Conservation (phyloP, 2,329 filamentous ascomycete species). For the Bertia moriformis region DNA sequence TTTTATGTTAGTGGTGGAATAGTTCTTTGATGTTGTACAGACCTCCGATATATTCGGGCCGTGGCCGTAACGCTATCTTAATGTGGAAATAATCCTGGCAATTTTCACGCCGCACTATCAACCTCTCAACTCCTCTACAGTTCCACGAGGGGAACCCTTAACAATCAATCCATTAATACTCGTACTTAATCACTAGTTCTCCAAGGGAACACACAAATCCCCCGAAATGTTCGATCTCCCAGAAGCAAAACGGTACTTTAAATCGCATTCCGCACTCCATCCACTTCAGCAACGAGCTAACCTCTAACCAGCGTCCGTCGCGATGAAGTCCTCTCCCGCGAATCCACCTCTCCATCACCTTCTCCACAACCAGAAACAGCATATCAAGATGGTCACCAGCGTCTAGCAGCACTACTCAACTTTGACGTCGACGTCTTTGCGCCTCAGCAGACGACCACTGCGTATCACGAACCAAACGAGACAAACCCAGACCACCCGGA, state of each 20-base stretch:
- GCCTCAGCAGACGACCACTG: background rate
- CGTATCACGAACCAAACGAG: slow-evolving; percentile 1
- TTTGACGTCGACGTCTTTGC: slow-evolving; percentile 12
- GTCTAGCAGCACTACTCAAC: slow-evolving; percentile 15
- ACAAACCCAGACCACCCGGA: slow-evolving; percentile 7
- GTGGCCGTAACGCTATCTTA: background rate
- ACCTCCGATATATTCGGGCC: background rate
- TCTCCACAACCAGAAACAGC: slow-evolving; percentile 13
- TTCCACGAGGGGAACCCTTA: background rate
- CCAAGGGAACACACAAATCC: background rate
- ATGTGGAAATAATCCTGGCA: background rate
- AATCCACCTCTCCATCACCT: slow-evolving; percentile 10
- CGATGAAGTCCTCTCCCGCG: slow-evolving; percentile 14
- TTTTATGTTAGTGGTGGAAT: too few species aligned
- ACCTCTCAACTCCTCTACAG: background rate
- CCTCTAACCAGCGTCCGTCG: slow-evolving; percentile 15
- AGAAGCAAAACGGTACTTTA: slow-evolving; percentile 16
- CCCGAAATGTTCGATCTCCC: slow-evolving; percentile 19
- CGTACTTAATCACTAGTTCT: slow-evolving; percentile 3
- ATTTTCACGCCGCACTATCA: background rate
- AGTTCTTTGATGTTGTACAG: slow-evolving; percentile 34
- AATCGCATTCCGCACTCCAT: background rate
- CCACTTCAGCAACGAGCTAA: background rate
- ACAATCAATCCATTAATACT: too few species aligned
- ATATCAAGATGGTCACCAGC: slow-evolving; percentile 12